These are phyloP conservation scores for Ostreobium quekettii DNA, from an alignment of 139 green algal species.

Conservation along the genomic window DNA sequence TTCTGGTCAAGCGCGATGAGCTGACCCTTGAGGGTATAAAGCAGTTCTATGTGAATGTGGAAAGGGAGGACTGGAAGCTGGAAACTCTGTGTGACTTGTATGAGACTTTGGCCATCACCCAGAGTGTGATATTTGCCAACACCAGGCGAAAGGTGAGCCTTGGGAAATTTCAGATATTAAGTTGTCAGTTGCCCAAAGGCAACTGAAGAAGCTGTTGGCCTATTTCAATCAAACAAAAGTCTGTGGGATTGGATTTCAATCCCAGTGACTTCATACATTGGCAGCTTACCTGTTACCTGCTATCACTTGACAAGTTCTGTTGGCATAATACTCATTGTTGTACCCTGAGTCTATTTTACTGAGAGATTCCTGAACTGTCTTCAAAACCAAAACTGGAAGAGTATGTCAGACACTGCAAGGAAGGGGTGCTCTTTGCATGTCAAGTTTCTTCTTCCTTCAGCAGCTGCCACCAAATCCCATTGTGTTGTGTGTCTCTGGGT, in stretches of 20 bases:
- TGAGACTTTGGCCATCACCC: conserved; percentile 98
- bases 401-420: no score
- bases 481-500: no score
- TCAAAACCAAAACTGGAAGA: no score
- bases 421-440: no score
- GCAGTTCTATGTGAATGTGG: conserved; percentile 91
- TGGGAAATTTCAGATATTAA: no score
- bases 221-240: conserved; percentile 1
- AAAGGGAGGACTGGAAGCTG: conserved; percentile 99
- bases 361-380: no score
- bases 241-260: neutral
- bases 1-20: conserved; percentile 99
- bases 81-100: conserved; percentile 99
- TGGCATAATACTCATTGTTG: no score
- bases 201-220: neutral
- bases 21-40: conserved; percentile 99
- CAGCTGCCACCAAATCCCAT: no score
- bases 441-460: no score
- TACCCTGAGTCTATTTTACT: no score
- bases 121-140: conserved; percentile 99
- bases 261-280: neutral
- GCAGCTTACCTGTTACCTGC: conserved; percentile 6
- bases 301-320: no score
- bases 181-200: no score
- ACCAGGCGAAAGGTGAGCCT: conserved; percentile 96